A percentile compares a stretch with the other conserved stretches of the same genome.
These are phyloP conservation scores for Pythium utonaiense DNA, from an alignment of 352 stramenopile species.

Conservation along the genomic window DNA sequence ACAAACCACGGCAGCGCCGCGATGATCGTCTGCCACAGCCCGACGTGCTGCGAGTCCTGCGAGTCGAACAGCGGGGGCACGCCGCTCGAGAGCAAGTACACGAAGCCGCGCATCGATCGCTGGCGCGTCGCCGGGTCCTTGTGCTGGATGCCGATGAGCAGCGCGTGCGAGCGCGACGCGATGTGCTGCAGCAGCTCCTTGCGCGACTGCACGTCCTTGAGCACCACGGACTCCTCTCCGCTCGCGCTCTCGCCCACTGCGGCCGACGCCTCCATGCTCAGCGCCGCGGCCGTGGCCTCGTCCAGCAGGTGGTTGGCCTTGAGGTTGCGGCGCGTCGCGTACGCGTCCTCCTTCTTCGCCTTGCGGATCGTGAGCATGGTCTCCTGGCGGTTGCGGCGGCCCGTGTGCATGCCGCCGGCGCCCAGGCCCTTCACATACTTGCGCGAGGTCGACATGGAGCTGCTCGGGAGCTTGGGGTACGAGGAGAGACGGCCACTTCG, in stretches of 20 bases:
- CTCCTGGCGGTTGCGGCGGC: slow-evolving; percentile 79
- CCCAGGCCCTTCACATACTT: slow-evolving; percentile 76
- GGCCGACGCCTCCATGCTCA: neutral
- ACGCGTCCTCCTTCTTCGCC: slow-evolving; percentile 87
- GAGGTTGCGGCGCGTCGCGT: slow-evolving; percentile 81
- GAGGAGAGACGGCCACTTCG: too few relatives aligned
- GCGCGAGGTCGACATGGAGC: slow-evolving; percentile 30
- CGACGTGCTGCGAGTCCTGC: slow-evolving; percentile 76
- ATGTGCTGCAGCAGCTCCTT: slow-evolving; percentile 79
- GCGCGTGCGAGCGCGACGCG: slow-evolving; percentile 67
- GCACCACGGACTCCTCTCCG: slow-evolving; percentile 5
- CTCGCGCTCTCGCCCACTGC: slow-evolving; percentile 1
- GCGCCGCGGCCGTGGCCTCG: slow-evolving; percentile 9
- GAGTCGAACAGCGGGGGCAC: slow-evolving; percentile 84
- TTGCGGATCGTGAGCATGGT: slow-evolving; percentile 87
- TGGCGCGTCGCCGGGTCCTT: slow-evolving; percentile 64
- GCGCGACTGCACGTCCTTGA: slow-evolving; percentile 42
- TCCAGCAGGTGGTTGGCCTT: slow-evolving; percentile 65
- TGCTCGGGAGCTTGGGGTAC: neutral
- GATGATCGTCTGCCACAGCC: slow-evolving; percentile 78
- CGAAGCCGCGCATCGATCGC: slow-evolving; percentile 85
- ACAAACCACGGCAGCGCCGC: slow-evolving; percentile 81
- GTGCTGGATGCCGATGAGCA: slow-evolving; percentile 83
- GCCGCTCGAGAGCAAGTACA: slow-evolving; percentile 82
- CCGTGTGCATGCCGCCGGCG: slow-evolving; percentile 67